Evolutionary conservation across 805 yeast species (phyloP).

Genomic region (Monosporozyma yasuniensis): DNA sequence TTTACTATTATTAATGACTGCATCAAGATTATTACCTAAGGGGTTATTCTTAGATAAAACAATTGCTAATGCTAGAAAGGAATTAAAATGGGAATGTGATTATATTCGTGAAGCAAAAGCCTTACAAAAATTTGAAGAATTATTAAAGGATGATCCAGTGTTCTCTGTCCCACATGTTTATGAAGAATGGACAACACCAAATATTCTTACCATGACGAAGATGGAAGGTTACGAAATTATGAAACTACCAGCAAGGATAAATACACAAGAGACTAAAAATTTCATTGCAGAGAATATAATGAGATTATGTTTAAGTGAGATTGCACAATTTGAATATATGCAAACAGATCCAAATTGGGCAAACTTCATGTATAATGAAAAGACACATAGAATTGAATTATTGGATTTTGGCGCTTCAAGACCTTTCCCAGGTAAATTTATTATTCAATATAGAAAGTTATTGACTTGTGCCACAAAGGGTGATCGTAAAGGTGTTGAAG

Average conservation of each 20-base stretch:
- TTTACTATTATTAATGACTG: conserved; percentile 69
- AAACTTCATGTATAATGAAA: conserved; percentile 73
- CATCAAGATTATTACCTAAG: conserved; percentile 78
- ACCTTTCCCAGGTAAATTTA: conserved; percentile 60
- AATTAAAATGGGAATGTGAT: conserved; percentile 96
- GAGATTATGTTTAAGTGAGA: conserved; percentile 79
- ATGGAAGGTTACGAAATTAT: conserved; percentile 79
- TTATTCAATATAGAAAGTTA: conserved; percentile 56
- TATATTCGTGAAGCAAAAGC: conserved; percentile 81
- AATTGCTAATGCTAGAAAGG: conserved; percentile 85
- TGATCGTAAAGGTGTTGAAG: conserved; percentile 56
- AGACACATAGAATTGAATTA: conserved; percentile 68
- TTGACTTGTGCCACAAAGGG: conserved; percentile 64
- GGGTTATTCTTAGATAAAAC: conserved; percentile 89
- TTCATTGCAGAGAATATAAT: conserved; percentile 80
- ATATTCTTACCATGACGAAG: conserved; percentile 80
- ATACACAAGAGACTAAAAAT: conserved; percentile 55
- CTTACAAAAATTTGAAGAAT: conserved; percentile 55
- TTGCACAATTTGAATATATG: conserved; percentile 81
- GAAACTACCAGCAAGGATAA: conserved; percentile 51
- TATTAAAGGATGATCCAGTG: conserved; percentile 49
- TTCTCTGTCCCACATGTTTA: conserved; percentile 77
- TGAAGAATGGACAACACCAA: conserved; percentile 68
- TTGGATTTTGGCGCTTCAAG: conserved; percentile 95
- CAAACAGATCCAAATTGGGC: conserved; percentile 99